Conservation (phyloP, 2,329 filamentous ascomycete species). For the Colletotrichum camelliae region DNA sequence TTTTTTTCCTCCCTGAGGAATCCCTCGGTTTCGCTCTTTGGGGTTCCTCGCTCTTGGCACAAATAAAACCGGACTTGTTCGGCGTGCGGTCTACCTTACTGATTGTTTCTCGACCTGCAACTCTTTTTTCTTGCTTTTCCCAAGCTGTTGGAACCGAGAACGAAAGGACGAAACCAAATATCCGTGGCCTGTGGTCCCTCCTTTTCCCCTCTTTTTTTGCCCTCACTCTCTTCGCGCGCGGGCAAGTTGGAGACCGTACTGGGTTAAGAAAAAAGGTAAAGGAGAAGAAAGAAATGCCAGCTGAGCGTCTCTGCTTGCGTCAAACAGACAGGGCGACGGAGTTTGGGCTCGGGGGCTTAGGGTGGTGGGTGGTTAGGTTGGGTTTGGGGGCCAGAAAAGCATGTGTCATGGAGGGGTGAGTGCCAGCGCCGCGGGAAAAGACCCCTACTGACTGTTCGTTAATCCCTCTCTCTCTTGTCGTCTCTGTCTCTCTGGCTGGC, state of each 20-base stretch:
- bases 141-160: background rate
- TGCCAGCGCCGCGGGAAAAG: background rate
- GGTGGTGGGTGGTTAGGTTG: background rate
- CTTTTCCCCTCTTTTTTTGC: background rate
- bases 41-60: background rate
- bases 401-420: background rate
- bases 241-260: background rate
- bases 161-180: background rate
- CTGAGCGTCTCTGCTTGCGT: background rate
- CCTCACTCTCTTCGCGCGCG: background rate
- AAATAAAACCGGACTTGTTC: conserved; percentile 6
- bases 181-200: background rate
- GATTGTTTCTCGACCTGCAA: background rate
- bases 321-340: background rate
- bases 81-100: background rate
- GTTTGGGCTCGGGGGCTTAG: background rate
- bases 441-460: background rate
- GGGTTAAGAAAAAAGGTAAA: background rate
- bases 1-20: background rate
- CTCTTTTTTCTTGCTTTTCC: background rate
- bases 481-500: background rate
- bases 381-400: conserved; percentile 1
- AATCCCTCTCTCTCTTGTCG: background rate
- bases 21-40: background rate
- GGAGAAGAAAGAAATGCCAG: background rate